Evolutionary conservation across 139 green algal genomes (phyloP).

Genomic region (Spirogloea muscicola): DNA sequence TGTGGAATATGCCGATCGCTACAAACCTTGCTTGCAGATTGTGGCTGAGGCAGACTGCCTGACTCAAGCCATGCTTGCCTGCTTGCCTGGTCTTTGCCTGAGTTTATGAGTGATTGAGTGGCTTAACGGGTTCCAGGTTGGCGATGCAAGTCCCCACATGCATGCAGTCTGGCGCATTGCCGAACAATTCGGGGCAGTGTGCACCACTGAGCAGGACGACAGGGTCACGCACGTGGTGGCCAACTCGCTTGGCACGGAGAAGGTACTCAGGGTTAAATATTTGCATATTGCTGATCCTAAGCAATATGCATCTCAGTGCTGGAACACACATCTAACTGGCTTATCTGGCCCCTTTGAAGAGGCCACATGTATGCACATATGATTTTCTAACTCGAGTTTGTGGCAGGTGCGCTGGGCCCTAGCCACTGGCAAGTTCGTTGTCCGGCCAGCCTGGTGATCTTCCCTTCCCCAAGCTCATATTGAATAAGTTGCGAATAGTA

Average conservation of each 20-base stretch:
- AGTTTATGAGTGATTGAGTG: no score
- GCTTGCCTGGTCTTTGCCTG: no score
- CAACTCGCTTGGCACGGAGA: slow-evolving; percentile 46
- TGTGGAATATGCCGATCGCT: no score
- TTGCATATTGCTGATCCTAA: no score
- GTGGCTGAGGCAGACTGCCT: no score
- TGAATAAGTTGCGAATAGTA: no score
- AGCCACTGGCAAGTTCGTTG: slow-evolving; percentile 28
- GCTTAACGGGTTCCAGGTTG: slow-evolving; percentile 33
- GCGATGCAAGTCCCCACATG: slow-evolving; percentile 9
- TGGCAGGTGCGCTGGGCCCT: slow-evolving; percentile 36
- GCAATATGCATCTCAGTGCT: not conserved
- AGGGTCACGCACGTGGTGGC: slow-evolving; percentile 73
- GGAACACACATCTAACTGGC: not conserved
- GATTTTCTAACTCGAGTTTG: not conserved
- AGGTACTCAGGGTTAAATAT: no score
- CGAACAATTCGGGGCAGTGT: slow-evolving; percentile 65
- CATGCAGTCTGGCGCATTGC: slow-evolving; percentile 79
- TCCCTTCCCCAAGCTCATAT: no score
- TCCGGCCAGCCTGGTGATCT: slow-evolving; percentile 36
- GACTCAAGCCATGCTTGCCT: no score
- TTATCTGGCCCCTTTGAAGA: not conserved
- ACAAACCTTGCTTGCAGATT: no score
- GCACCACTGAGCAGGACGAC: slow-evolving; percentile 17
- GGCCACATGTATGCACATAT: not conserved